Percentiles rank a stretch among this genome's conserved stretches.
Evolutionary conservation across 1,284 basidiomycete genomes (phyloP).

Genomic region (Irpex rosettiformis): DNA sequence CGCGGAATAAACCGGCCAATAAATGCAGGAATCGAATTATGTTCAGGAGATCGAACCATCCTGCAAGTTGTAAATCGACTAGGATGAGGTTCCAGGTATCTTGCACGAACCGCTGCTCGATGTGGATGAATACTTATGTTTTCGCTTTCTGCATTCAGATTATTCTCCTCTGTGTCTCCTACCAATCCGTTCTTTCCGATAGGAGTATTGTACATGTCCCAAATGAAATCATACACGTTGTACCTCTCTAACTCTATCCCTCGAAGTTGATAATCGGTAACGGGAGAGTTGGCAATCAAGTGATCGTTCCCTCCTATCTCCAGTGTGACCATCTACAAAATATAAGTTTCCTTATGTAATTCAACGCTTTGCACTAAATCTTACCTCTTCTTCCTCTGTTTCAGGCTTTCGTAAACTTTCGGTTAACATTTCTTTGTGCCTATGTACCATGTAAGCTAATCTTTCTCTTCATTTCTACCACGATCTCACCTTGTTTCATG

Average conservation of each 20-base stretch:
- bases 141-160: too few species aligned
- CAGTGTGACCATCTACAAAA: neutral
- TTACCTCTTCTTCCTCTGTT: neutral
- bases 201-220: too few species aligned
- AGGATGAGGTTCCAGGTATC: slow-evolving; percentile 16
- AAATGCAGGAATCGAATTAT: slow-evolving; percentile 32
- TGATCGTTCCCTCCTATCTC: neutral
- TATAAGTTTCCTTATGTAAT: neutral
- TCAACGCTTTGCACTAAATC: too few species aligned
- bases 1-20: slow-evolving; percentile 31
- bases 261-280: slow-evolving; percentile 16
- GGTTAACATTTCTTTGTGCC: too few species aligned
- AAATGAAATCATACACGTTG: neutral
- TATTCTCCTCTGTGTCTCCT: too few species aligned
- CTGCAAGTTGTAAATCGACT: slow-evolving; percentile 16
- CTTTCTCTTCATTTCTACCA: neutral
- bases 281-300: slow-evolving; percentile 27
- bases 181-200: too few species aligned
- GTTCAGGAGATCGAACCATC: slow-evolving; percentile 22
- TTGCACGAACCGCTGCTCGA: too few species aligned
- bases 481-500: neutral
- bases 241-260: neutral
- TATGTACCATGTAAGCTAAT: too few species aligned
- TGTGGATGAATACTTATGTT: too few species aligned
- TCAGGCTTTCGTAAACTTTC: neutral